These are phyloP conservation scores for Diplotaxis tenuifolia DNA, from an alignment of 345 rosid species.

Conservation along the genomic window DNA sequence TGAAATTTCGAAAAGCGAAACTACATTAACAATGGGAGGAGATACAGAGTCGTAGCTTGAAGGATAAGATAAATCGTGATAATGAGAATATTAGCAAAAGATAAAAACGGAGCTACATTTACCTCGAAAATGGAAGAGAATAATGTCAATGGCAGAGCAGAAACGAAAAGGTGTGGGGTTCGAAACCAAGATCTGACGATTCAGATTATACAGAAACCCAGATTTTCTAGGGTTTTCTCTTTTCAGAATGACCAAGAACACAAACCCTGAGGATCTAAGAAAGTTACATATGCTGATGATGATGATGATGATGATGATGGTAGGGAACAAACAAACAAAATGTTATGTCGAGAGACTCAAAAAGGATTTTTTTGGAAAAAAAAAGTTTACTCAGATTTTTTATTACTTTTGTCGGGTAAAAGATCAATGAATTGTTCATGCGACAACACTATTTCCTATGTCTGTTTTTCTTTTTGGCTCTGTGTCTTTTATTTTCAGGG, in stretches of 20 bases:
- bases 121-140: conserved; percentile 2
- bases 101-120: neutral
- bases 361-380: neutral
- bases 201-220: conserved; percentile 1
- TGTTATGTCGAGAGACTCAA: neutral
- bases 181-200: conserved; percentile 30
- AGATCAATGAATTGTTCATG: conserved; percentile 24
- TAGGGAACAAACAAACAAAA: neutral
- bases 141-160: neutral
- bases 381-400: conserved; percentile 20
- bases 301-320: neutral
- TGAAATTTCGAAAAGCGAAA: neutral
- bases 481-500: neutral
- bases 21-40: neutral
- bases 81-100: neutral
- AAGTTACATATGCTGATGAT: conserved; percentile 4
- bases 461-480: neutral
- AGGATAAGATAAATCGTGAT: neutral
- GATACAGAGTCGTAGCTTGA: neutral
- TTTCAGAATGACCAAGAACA: neutral
- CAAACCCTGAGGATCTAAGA: conserved; percentile 33
- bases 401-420: conserved; percentile 31
- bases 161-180: neutral
- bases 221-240: conserved; percentile 25
- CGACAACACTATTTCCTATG: conserved; percentile 30